phyloP scores from a whole-genome alignment of 2,329 filamentous ascomycete species.

The Penicillium verrucosum region DNA sequence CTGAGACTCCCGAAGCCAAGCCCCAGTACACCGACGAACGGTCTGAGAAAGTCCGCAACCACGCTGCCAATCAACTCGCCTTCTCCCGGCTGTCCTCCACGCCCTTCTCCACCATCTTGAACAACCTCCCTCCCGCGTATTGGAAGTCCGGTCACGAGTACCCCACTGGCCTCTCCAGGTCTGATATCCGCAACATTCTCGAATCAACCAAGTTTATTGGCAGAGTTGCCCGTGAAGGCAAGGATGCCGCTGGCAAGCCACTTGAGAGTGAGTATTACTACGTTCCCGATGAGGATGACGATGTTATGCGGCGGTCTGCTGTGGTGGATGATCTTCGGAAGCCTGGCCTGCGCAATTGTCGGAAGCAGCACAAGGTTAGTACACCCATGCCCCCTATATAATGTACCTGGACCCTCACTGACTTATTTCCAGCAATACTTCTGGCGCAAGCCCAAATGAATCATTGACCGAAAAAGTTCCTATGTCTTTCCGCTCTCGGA shows the following conservation, averaged over 20 bases:
- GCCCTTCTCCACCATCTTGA: slow-evolving; percentile 83
- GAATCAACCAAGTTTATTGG: slow-evolving; percentile 76
- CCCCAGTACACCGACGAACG: slow-evolving; percentile 25
- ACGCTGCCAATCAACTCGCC: slow-evolving; percentile 91
- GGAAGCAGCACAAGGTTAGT: slow-evolving; percentile 94
- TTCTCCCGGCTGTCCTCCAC: slow-evolving; percentile 91
- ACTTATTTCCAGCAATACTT: slow-evolving; percentile 61
- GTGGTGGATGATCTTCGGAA: slow-evolving; percentile 84
- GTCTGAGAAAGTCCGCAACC: slow-evolving; percentile 58
- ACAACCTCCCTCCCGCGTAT: slow-evolving; percentile 69
- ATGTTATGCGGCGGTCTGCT: slow-evolving; percentile 72
- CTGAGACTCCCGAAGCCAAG: slow-evolving; percentile 19
- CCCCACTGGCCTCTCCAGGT: slow-evolving; percentile 52
- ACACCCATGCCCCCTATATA: slow-evolving; percentile 11
- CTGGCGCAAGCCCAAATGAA: slow-evolving; percentile 62
- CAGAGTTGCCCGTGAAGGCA: slow-evolving; percentile 83
- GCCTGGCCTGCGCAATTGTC: slow-evolving; percentile 80
- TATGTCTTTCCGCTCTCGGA: slow-evolving; percentile 6
- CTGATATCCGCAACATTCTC: slow-evolving; percentile 67
- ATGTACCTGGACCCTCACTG: slow-evolving; percentile 16
- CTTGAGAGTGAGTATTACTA: slow-evolving; percentile 98
- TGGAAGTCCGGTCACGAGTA: slow-evolving; percentile 50
- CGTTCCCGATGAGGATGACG: slow-evolving; percentile 78
- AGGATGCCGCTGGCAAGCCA: slow-evolving; percentile 89
- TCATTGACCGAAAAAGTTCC: slow-evolving; percentile 5